Evolutionary conservation across 352 stramenopile genomes (phyloP).

Genomic region (Thraustotheca clavata): DNA sequence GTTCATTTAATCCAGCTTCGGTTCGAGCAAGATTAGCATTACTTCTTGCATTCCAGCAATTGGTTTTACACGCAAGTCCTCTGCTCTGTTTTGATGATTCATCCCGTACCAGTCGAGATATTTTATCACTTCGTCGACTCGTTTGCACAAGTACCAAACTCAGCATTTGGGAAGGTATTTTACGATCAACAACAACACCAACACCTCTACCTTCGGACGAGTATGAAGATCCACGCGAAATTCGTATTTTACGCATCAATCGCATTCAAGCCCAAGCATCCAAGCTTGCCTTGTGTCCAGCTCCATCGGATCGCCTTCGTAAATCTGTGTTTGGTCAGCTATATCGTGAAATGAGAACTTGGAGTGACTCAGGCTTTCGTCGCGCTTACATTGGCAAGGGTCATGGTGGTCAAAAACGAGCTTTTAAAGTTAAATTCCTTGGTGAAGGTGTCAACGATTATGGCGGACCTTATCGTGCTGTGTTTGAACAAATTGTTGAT

Average conservation of each 20-base stretch:
- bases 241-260: slow-evolving; percentile 97
- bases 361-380: slow-evolving; percentile 90
- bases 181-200: slow-evolving; percentile 93
- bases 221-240: slow-evolving; percentile 97
- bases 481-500: slow-evolving; percentile 95
- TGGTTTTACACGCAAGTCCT: slow-evolving; percentile 77
- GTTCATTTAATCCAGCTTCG: slow-evolving; percentile 43
- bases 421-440: slow-evolving; percentile 99
- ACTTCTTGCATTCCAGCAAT: slow-evolving; percentile 88
- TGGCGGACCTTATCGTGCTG: slow-evolving; percentile 95
- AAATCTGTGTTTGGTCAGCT: slow-evolving; percentile 97
- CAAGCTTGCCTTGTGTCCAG: slow-evolving; percentile 81
- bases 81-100: slow-evolving; percentile 60
- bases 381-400: slow-evolving; percentile 95
- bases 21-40: slow-evolving; percentile 88
- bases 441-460: slow-evolving; percentile 99
- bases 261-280: slow-evolving; percentile 88
- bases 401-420: slow-evolving; percentile 94
- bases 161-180: slow-evolving; percentile 90
- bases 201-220: slow-evolving; percentile 97
- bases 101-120: slow-evolving; percentile 46
- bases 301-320: slow-evolving; percentile 77
- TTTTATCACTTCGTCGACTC: slow-evolving; percentile 61
- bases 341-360: slow-evolving; percentile 93
- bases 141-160: slow-evolving; percentile 90